These are phyloP conservation scores for Flaveria trinervia DNA, from an alignment of 129 eudicot species.

Conservation along the genomic window DNA sequence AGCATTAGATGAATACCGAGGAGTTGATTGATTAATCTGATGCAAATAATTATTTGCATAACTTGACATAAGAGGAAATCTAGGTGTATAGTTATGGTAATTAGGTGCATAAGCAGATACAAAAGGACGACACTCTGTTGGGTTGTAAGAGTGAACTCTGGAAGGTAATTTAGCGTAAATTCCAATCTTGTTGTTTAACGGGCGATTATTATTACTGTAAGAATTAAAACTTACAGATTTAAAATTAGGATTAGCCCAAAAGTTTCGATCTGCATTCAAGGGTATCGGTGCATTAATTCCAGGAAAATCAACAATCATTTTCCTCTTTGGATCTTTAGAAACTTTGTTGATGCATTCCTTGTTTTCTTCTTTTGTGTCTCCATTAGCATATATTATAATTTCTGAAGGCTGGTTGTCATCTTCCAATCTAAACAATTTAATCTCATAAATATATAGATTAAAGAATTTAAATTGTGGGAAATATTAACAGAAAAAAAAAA, in stretches of 20 bases:
- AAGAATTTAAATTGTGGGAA: neutral
- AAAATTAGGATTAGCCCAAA: constrained; percentile 42
- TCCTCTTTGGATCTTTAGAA: constrained; percentile 34
- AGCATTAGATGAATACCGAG: constrained; percentile 15
- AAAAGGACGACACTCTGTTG: neutral
- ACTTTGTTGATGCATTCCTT: constrained; percentile 48
- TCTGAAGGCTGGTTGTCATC: constrained; percentile 68
- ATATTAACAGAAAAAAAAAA: neutral
- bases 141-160: constrained; percentile 1
- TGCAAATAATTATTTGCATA: constrained; percentile 29
- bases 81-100: constrained; percentile 19
- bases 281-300: constrained; percentile 83
- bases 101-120: constrained; percentile 23
- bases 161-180: neutral
- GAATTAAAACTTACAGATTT: neutral
- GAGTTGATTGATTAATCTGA: constrained; percentile 9
- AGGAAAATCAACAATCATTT: constrained; percentile 69
- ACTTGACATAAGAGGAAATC: constrained; percentile 32
- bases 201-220: constrained; percentile 9
- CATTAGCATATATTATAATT: constrained; percentile 53
- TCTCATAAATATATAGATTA: neutral
- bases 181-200: constrained; percentile 9
- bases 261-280: constrained; percentile 51
- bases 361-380: constrained; percentile 54
- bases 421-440: constrained; percentile 45